Evolutionary conservation across 75 land plant species (phyloP), one percentile per base, ranked within the genome.

Genomic region (Sequoiadendron giganteum): DNA sequence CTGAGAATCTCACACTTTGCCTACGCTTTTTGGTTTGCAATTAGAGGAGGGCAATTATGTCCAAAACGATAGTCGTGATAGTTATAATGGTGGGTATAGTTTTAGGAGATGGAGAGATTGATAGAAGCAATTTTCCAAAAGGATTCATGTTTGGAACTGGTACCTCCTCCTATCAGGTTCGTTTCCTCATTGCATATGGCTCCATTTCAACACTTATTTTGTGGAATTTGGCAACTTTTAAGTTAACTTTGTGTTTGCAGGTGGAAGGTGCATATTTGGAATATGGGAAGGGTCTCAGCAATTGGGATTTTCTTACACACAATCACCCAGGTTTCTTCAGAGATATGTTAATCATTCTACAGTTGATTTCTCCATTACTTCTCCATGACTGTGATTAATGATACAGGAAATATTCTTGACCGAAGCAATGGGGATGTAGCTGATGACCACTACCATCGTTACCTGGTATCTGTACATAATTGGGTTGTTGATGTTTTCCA

Each of bases 391-490:
- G 9, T 40, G 16, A 1, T 15, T 79, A 3, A 18, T 79, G 10
- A 1, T 0, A 32, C 92, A 94, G 97, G 94, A 42, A 89, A 72
- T 2, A 92, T 91, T 2, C 32, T 25, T 9, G 91, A 91, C 14
- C 90, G 93, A 72, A 86, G 86, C 43, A 93, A 84, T 72, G 97
- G 92, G 77, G 94, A 93, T 89, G 83, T 94, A 79, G 95, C 97
- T 15, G 91, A 86, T 76, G 96, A 96, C 88, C 90, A 96, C 79
- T 96, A 95, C 88, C 96, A 96, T 82, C 95, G 86, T 18, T 95
- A 90, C 86, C 15, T 75, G 92, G 97, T 87, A 54, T 90, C 73
- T 45, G 16, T n/a, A 10, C 38, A 87, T 76, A 86, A 56, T 11
- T 48, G 10, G 28, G 10, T 11, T 8, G 28, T 28, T 5, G 10